These are phyloP conservation scores for Aethionema arabicum DNA, from an alignment of 345 rosid genomes.

Conservation along the genomic window DNA sequence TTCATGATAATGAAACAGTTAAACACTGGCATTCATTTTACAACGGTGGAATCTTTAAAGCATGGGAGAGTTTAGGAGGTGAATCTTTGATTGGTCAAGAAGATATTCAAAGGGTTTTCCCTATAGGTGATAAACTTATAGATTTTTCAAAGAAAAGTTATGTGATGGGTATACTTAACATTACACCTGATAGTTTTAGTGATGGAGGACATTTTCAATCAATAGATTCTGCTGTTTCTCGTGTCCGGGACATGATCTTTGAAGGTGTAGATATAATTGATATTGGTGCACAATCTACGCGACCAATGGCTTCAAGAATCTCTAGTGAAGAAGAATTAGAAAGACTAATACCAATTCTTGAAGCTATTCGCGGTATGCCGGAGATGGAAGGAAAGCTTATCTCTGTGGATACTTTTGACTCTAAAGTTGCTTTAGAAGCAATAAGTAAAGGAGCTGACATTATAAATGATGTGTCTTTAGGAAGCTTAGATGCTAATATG, in stretches of 20 bases:
- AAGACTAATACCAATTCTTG: slow-evolving; percentile 67
- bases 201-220: slow-evolving; percentile 74
- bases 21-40: slow-evolving; percentile 78
- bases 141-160: slow-evolving; percentile 65
- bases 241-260: slow-evolving; percentile 55
- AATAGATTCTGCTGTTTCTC: slow-evolving; percentile 60
- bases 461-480: slow-evolving; percentile 73
- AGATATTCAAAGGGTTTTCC: slow-evolving; percentile 76
- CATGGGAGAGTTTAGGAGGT: slow-evolving; percentile 84
- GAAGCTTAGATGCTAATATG: slow-evolving; percentile 61
- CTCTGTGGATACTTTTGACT: slow-evolving; percentile 77
- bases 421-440: slow-evolving; percentile 72
- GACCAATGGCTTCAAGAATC: slow-evolving; percentile 70
- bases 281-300: slow-evolving; percentile 92
- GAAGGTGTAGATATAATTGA: slow-evolving; percentile 86
- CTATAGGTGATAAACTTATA: slow-evolving; percentile 64
- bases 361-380: slow-evolving; percentile 67
- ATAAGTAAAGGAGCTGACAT: slow-evolving; percentile 67
- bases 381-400: slow-evolving; percentile 82
- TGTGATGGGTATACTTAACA: slow-evolving; percentile 78
- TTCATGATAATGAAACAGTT: slow-evolving; percentile 62
- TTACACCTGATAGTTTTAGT: slow-evolving; percentile 87
- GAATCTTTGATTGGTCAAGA: slow-evolving; percentile 69
- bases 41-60: slow-evolving; percentile 55
- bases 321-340: slow-evolving; percentile 71